Conservation (phyloP, 371 early-diverging fungal genomes). For the Mucor circinelloides region DNA sequence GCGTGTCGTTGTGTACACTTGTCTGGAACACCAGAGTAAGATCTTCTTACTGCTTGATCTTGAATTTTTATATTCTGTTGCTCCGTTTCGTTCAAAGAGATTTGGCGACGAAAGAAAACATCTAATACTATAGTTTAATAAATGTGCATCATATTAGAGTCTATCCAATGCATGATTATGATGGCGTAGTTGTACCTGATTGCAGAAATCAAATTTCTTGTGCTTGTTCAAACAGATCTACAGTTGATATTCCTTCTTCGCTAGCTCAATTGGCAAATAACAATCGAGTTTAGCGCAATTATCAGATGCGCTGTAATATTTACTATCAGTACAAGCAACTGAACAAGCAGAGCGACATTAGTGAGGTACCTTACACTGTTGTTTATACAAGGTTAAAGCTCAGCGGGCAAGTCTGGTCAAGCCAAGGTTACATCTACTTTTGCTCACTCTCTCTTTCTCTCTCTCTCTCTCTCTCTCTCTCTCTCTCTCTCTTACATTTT, state of each 20-base stretch:
- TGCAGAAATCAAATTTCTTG: neutral
- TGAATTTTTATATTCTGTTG: neutral
- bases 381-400: neutral
- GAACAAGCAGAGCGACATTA: neutral
- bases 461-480: neutral
- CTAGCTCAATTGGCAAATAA: neutral
- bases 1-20: neutral
- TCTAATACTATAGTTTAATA: neutral
- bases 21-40: neutral
- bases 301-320: neutral
- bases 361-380: neutral
- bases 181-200: neutral
- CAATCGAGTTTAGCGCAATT: neutral
- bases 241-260: neutral
- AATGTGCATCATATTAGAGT: neutral
- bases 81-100: neutral
- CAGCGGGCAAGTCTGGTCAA: slow-evolving; percentile 3
- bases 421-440: slow-evolving; percentile 5
- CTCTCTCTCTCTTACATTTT: slow-evolving; percentile 1
- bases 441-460: neutral
- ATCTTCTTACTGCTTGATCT: neutral
- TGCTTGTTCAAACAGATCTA: neutral
- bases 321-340: neutral
- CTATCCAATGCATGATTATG: neutral
- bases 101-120: neutral